Base-by-base conservation (phyloP, 1,284 basidiomycete species). In the Pyrrhoderma noxium region DNA sequence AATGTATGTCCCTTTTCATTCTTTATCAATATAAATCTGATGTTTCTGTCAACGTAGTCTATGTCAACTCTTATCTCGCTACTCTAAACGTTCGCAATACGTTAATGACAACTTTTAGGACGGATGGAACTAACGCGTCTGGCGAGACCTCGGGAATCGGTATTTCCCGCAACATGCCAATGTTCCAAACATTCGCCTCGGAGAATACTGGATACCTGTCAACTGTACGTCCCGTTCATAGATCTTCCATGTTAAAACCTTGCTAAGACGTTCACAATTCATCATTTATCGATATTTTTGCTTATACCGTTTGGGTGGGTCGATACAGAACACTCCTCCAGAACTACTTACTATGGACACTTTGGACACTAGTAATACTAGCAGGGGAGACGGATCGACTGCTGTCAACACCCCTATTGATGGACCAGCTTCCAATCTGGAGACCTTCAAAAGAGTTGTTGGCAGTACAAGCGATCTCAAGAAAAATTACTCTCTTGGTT, bases 41-140 rank as follows among this genome's bases (percentile, higher is more conserved):
- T n/a, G n/a, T 5, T 22, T 4, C 21, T 7, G 8, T 18, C n/a
- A 7, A 40, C 5, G n/a, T 35, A 72, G 69, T 72, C 21, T 69
- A 69, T 58, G 56, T 70, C 49, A 72, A 71, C 56, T 67, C 67
- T 18, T 64, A 71, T 27, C 61, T 71, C 22, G 66, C 66, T 4
- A 64, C 67, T 21, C 62, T 72, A 5, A 70, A 71, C 58, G 67
- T 67, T 8, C 63, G 69, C 43, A 62, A 64, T 34, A 50, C 60
- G 3, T 57, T 70, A 8, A 59, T 51, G 18, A n/a, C 23, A 25
- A 41, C 49, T 2, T 42, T 55, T 41, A 19, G 39, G 21, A 45
- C 31, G 45, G 27, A 31, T 31, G 27, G 27, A 5, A 11, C 27
- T 5, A 5, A 31, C 11, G 27, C 11, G 5, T 5, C 27, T 31